These are phyloP conservation scores for Aspergillus aculeatinus DNA, from an alignment of 2,329 filamentous ascomycete species.

Conservation along the genomic window DNA sequence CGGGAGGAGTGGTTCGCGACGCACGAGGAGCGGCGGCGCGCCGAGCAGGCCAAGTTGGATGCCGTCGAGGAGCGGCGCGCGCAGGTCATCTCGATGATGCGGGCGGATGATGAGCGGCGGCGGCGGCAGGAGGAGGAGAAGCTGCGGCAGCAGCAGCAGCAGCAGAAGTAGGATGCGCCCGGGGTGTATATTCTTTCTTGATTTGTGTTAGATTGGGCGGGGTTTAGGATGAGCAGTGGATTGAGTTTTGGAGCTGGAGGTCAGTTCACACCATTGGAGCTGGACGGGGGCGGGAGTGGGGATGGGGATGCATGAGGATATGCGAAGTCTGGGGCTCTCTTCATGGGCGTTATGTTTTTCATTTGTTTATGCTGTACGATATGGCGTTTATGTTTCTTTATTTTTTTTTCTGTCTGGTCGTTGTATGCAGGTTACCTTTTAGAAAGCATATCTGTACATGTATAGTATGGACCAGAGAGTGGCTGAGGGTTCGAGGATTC, in stretches of 20 bases:
- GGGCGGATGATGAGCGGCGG: slow-evolving; percentile 35
- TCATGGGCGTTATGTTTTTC: neutral
- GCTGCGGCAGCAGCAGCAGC: neutral
- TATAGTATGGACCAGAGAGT: neutral
- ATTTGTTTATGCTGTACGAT: neutral
- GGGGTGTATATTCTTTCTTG: neutral
- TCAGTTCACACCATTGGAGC: neutral
- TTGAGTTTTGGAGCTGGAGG: too few species aligned
- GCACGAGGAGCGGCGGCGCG: slow-evolving; percentile 67
- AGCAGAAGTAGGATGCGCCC: neutral
- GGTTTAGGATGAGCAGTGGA: neutral
- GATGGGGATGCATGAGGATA: too few species aligned
- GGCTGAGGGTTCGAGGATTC: too few species aligned
- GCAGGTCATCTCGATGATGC: slow-evolving; percentile 45
- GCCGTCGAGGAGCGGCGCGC: slow-evolving; percentile 40
- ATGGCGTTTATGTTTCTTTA: neutral
- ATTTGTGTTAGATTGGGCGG: neutral
- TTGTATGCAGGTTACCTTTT: neutral
- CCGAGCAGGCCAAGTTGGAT: slow-evolving; percentile 62
- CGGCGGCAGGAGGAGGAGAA: slow-evolving; percentile 3
- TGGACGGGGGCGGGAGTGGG: neutral
- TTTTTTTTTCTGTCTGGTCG: neutral
- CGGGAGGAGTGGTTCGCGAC: slow-evolving; percentile 89
- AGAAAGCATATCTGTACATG: neutral
- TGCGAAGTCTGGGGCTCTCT: too few species aligned